Evolutionary conservation across 2,329 filamentous ascomycete species (phyloP).

Genomic region (Macroventuria anomochaeta): DNA sequence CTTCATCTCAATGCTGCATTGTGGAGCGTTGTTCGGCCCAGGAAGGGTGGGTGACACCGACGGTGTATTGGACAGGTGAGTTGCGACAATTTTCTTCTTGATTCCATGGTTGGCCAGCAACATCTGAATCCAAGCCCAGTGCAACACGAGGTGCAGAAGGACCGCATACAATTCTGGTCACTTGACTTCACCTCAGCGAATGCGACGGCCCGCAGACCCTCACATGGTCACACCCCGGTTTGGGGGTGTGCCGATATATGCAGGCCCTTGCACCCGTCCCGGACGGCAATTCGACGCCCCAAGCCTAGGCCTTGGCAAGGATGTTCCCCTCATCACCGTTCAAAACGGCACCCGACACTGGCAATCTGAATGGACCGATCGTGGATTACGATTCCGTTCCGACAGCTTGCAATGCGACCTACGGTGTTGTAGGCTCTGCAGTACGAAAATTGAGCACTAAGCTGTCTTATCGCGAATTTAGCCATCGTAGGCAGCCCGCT

Average conservation of each 20-base stretch:
- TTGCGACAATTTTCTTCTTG: constrained; percentile 43
- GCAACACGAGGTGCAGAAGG: constrained; percentile 43
- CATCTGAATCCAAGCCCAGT: constrained; percentile 29
- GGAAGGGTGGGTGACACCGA: constrained; percentile 76
- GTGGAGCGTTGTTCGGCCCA: constrained; percentile 74
- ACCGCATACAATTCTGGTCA: constrained; percentile 66
- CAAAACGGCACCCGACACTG: constrained; percentile 21
- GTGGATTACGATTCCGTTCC: constrained; percentile 12
- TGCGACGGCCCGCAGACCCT: constrained; percentile 47
- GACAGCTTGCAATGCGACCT: constrained; percentile 15
- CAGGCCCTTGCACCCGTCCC: constrained; percentile 46
- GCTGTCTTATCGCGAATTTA: constrained; percentile 36
- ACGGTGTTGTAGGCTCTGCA: constrained; percentile 16
- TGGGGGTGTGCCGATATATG: constrained; percentile 41
- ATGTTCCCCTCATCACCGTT: constrained; percentile 25
- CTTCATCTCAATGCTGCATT: constrained; percentile 75
- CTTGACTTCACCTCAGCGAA: constrained; percentile 62
- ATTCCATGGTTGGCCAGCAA: constrained; percentile 43
- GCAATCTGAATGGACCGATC: constrained; percentile 22
- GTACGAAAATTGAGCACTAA: constrained; percentile 19
- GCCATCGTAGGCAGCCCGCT: constrained; percentile 35
- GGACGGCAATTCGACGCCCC: constrained; percentile 47
- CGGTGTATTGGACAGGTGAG: constrained; percentile 90
- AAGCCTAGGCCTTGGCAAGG: constrained; percentile 39
- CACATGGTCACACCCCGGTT: constrained; percentile 43